Evolutionary conservation across 169 alveolate genomes (phyloP), one percentile per base, ranked within the genome.

Genomic region (Cytauxzoon felis): DNA sequence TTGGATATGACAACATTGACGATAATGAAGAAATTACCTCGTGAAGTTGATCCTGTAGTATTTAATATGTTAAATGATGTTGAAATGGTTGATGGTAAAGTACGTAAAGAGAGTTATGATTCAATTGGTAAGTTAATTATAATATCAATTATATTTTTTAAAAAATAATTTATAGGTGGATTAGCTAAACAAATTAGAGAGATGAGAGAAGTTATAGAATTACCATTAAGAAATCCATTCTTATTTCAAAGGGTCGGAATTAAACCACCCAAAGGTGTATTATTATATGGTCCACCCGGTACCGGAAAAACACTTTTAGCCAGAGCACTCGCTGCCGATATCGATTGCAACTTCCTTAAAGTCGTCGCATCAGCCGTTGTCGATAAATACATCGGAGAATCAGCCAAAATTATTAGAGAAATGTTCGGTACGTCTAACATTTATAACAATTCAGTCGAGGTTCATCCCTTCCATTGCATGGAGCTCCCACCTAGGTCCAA

Each of bases 241-340:
- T 88, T 96, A 9, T 97, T 95, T 85, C 87, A 89, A 63, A 89
- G 98, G 62, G 98, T 97, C 6, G 99, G 99, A 29, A 96, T 98
- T 40, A 96, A 97, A 73, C 95, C 99, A n/a, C 99, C 99, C 11
- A 98, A 96, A 68, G 99, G 98, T 36, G 97, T 91, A 5, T 90
- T 97, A 32, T 90, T 97, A 69, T 98, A 98, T 70, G 99, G 99
- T 2, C 99, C 99, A 19, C 99, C 99, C 29, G 99, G 99, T 16
- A 98, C 99, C 16, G 99, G 99, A 5, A 97, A 98, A 82, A 98
- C 99, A 18, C 86, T 96, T 8, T 80, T 97, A 41, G 99, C 99
- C 4, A 91, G 98, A 82, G 99, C 99, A 18, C 89, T 97, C 89
- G 99, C 99, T 5, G 91, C 97, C 72, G 95, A 96, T 73, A 94